Base-by-base conservation (phyloP, 1,284 basidiomycete genomes). In the Veloboletus limbatus region DNA sequence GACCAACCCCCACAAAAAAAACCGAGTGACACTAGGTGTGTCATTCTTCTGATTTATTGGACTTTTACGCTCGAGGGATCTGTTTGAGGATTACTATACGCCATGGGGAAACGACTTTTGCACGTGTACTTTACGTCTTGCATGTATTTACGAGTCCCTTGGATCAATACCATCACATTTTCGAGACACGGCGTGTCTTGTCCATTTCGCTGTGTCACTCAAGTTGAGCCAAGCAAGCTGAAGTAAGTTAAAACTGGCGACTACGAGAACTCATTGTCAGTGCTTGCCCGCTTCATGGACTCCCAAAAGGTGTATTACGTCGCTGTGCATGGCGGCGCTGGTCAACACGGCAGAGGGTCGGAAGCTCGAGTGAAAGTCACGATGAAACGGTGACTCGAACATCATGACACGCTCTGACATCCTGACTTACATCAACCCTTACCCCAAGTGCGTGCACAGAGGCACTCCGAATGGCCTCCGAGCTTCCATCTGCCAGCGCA, bases 241-340 rank as follows among this genome's bases (percentile, higher is more conserved):
- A n/a, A n/a, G n/a, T n/a, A n/a, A n/a, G n/a, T n/a, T n/a, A n/a
- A n/a, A n/a, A n/a, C n/a, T n/a, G n/a, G n/a, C n/a, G n/a, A n/a
- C n/a, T n/a, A n/a, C n/a, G n/a, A n/a, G n/a, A n/a, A n/a, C n/a
- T n/a, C n/a, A n/a, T n/a, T n/a, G n/a, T n/a, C n/a, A n/a, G n/a
- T n/a, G n/a, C 10, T 16, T 3, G 24, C 13, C 28, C 8, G 18
- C 18, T 34, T 11, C 30, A 63, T 59, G 56, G 9, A 44, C 17
- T 34, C 43, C 7, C 27, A 24, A 20, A 50, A 20, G 5, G 30
- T 53, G 18, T 55, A 51, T 40, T 65, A 65, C 42, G 51, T 85
- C 43, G 78, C 76, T 3, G 82, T 85, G 3, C 85, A 88, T 54
- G 84, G 82, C 26, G 85, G 85, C 38, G 85, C 85, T 30, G 85